Conservation (phyloP, 805 yeast genomes). For the Kuraishia hungarica region DNA sequence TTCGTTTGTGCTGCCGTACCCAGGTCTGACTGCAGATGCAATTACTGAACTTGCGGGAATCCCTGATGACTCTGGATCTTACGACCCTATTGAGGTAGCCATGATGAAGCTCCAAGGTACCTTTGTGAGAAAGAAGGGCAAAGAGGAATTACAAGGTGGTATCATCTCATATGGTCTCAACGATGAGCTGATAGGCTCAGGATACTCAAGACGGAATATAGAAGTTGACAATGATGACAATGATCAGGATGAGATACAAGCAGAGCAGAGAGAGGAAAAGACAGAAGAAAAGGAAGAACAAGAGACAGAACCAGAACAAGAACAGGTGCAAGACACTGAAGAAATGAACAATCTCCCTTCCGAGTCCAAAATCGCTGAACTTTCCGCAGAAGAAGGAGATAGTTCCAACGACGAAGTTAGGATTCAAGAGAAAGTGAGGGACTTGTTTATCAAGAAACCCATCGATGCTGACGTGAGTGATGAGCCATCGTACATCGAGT, state of each 20-base stretch:
- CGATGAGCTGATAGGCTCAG: conserved; percentile 14
- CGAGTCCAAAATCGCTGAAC: neutral
- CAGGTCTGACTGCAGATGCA: conserved; percentile 45
- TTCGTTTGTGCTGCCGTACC: conserved; percentile 28
- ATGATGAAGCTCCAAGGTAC: conserved; percentile 74
- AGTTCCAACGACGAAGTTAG: conserved; percentile 19
- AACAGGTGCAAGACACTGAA: neutral
- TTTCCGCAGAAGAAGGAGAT: neutral
- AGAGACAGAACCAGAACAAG: neutral
- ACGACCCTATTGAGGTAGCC: conserved; percentile 70
- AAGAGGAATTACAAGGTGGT: conserved; percentile 2
- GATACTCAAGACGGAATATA: neutral
- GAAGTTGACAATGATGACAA: too few relatives aligned
- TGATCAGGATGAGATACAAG: conserved; percentile 6
- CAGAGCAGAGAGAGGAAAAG: conserved; percentile 1
- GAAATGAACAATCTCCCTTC: neutral
- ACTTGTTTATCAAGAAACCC: conserved; percentile 16
- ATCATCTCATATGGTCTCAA: conserved; percentile 16
- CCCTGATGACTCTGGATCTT: conserved; percentile 66
- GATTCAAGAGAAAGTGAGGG: conserved; percentile 23
- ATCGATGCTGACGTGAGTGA: neutral
- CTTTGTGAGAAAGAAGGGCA: conserved; percentile 9
- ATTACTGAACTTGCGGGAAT: conserved; percentile 75
- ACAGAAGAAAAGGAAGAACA: neutral
- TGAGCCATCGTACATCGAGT: neutral